phyloP scores from a whole-genome alignment of 2,329 filamentous ascomycete species.

The Tricladium varicosporioides region DNA sequence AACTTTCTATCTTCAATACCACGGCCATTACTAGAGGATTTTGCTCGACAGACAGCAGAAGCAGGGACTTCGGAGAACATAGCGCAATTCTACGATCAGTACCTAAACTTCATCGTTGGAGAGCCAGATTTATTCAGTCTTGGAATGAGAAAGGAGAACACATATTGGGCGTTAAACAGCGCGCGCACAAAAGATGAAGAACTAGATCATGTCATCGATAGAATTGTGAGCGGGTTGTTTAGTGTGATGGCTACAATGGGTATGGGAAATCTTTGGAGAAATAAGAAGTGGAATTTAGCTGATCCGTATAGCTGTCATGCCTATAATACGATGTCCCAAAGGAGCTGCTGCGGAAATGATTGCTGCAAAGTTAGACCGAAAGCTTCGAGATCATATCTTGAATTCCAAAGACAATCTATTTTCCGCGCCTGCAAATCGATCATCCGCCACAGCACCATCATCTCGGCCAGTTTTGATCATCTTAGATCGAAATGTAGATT shows the following conservation, averaged over 20 bases:
- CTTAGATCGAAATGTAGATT: conserved; percentile 90
- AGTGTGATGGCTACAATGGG: conserved; percentile 99
- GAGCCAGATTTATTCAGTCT: conserved; percentile 95
- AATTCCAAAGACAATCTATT: conserved; percentile 99
- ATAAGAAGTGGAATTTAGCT: conserved; percentile 19
- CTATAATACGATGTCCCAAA: conserved; percentile 92
- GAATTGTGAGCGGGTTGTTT: conserved; percentile 93
- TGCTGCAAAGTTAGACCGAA: conserved; percentile 88
- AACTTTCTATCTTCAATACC: conserved; percentile 96
- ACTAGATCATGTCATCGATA: conserved; percentile 82
- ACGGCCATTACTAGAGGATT: conserved; percentile 87
- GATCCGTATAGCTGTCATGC: conserved; percentile 68
- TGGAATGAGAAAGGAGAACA: conserved; percentile 84
- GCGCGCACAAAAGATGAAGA: conserved; percentile 86
- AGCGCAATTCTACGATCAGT: conserved; percentile 92
- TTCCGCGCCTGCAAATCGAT: conserved; percentile 57
- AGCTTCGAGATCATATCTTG: conserved; percentile 91
- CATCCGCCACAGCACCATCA: conserved; percentile 55
- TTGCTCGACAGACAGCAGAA: conserved; percentile 81
- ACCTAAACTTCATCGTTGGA: conserved; percentile 94
- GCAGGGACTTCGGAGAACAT: conserved; percentile 86
- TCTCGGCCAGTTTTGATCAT: conserved; percentile 88
- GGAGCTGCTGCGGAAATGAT: conserved; percentile 93
- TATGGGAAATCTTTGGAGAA: conserved; percentile 37
- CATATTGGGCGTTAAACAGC: conserved; percentile 96